Evolutionary conservation across 305 asterid genomes (phyloP).

Genomic region (Withania somnifera): DNA sequence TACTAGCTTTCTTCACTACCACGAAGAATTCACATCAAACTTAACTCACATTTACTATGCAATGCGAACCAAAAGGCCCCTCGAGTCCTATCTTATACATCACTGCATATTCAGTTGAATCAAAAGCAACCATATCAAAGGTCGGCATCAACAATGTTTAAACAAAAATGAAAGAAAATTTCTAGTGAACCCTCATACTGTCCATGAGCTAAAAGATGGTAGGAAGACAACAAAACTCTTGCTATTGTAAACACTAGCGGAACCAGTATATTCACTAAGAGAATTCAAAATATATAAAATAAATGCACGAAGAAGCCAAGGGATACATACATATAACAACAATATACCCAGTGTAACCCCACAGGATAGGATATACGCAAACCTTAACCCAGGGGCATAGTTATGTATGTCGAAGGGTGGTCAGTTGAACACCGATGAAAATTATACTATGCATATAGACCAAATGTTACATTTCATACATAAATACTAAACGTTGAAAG

Average conservation of each 20-base stretch:
- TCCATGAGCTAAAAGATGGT: not conserved
- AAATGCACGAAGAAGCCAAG: not conserved
- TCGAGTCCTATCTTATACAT: not conserved
- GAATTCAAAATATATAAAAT: not conserved
- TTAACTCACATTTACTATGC: constrained; percentile 17
- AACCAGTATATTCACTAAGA: not conserved
- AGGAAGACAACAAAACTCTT: not conserved
- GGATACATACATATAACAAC: not conserved
- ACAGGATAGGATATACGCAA: not conserved
- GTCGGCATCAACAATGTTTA: not conserved
- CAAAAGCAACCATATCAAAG: not conserved
- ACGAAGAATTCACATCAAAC: constrained; percentile 4
- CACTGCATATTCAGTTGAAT: not conserved
- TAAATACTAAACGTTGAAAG: no score
- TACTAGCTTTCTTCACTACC: not conserved
- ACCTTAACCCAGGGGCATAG: no score
- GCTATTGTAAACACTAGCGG: not conserved
- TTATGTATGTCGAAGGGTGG: no score
- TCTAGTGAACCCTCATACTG: not conserved
- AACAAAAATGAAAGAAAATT: not conserved
- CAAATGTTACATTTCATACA: no score
- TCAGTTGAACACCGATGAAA: no score
- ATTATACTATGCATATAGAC: no score
- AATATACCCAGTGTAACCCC: no score
- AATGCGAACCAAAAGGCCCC: constrained; percentile 10